These are phyloP conservation scores for Barbarea vulgaris DNA, from an alignment of 345 rosid species.

Conservation along the genomic window DNA sequence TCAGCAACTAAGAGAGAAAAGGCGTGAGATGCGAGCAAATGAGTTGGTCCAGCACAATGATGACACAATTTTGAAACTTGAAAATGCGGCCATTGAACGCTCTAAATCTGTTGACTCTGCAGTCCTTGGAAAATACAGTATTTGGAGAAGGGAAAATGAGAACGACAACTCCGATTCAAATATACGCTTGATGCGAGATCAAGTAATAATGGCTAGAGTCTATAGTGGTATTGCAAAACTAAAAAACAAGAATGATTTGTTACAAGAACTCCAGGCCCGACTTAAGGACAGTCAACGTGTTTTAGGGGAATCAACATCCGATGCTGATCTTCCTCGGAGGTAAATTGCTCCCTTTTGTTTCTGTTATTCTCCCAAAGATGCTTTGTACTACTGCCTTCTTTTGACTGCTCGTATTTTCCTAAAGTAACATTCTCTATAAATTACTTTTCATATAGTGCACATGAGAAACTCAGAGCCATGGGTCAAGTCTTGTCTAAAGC, in stretches of 20 bases:
- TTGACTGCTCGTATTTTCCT: neutral
- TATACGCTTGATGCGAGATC: slow-evolving; percentile 89
- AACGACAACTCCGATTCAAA: slow-evolving; percentile 88
- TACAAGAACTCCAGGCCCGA: slow-evolving; percentile 70
- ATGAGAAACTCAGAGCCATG: slow-evolving; percentile 83
- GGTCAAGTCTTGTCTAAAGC: slow-evolving; percentile 88
- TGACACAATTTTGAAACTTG: slow-evolving; percentile 75
- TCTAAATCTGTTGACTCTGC: slow-evolving; percentile 96
- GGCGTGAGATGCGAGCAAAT: slow-evolving; percentile 76
- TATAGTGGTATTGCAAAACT: slow-evolving; percentile 77
- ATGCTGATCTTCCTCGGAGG: slow-evolving; percentile 86
- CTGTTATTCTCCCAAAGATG: slow-evolving; percentile 1
- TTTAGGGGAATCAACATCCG: slow-evolving; percentile 72
- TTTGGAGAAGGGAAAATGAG: slow-evolving; percentile 95
- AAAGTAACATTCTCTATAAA: slow-evolving; percentile 3
- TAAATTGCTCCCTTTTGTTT: slow-evolving; percentile 33
- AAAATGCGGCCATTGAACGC: slow-evolving; percentile 92
- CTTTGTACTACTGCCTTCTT: neutral
- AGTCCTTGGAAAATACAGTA: slow-evolving; percentile 89
- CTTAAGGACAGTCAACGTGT: slow-evolving; percentile 88
- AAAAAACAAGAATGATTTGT: slow-evolving; percentile 69
- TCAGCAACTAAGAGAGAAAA: slow-evolving; percentile 91
- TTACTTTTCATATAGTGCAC: slow-evolving; percentile 54
- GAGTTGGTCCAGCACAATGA: slow-evolving; percentile 70
- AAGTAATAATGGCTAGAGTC: slow-evolving; percentile 94